Evolutionary conservation across 2,329 filamentous ascomycete species (phyloP).

Genomic region (Cladophialophora yegresii): DNA sequence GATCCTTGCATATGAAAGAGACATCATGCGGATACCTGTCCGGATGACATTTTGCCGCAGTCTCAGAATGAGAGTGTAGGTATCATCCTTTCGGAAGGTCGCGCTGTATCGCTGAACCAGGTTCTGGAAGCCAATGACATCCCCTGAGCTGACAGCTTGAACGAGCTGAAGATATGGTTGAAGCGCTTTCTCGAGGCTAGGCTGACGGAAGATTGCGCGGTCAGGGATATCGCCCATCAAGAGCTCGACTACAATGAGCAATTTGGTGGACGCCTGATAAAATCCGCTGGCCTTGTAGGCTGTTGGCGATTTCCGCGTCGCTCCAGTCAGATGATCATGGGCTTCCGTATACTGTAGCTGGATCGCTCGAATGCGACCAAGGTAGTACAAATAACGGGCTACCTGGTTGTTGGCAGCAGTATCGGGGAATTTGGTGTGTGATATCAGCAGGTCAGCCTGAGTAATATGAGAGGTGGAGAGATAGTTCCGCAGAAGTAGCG

Average conservation of each 20-base stretch:
- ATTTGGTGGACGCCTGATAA: constrained; percentile 92
- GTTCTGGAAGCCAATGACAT: constrained; percentile 88
- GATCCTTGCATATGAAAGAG: constrained; percentile 94
- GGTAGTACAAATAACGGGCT: constrained; percentile 94
- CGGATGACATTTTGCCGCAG: constrained; percentile 98
- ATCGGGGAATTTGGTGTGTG: constrained; percentile 91
- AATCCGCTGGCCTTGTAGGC: constrained; percentile 88
- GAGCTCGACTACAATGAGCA: constrained; percentile 93
- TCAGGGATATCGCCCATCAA: constrained; percentile 99
- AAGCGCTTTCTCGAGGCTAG: constrained; percentile 80
- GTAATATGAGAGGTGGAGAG: constrained; percentile 93
- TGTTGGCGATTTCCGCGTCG: constrained; percentile 91
- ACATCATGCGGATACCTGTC: constrained; percentile 99
- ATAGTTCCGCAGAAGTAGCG: constrained; percentile 92
- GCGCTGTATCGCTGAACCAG: constrained; percentile 78
- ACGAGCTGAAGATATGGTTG: constrained; percentile 93
- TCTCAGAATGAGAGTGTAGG: constrained; percentile 91
- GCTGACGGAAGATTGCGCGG: constrained; percentile 87
- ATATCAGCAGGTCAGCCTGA: constrained; percentile 92
- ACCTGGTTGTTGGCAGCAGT: constrained; percentile 98
- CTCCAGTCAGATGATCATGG: constrained; percentile 88
- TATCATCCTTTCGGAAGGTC: constrained; percentile 88
- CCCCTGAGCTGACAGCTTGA: constrained; percentile 93
- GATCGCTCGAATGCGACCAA: constrained; percentile 92
- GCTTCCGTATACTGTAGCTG: constrained; percentile 97